Percentiles rank a stretch among this genome's conserved stretches.
Evolutionary conservation across 2,329 filamentous ascomycete genomes (phyloP).

Genomic region (Neophaeococcomyces aloes): DNA sequence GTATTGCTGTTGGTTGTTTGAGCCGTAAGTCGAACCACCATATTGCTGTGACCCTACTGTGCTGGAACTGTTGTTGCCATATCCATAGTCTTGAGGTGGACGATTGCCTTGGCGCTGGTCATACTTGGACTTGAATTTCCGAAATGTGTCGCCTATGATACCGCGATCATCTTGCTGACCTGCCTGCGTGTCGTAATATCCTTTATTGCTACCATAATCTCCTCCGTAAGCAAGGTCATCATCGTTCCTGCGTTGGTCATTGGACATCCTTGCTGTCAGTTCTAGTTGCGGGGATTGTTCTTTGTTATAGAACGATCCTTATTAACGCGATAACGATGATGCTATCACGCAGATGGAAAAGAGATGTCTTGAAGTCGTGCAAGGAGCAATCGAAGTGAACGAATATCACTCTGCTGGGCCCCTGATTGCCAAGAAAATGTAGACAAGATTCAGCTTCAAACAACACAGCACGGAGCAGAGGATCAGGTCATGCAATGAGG

Average conservation of each 20-base stretch:
- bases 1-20: constrained; percentile 2
- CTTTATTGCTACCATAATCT: constrained; percentile 31
- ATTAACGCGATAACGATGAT: too few relatives aligned
- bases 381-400: too few relatives aligned
- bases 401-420: too few relatives aligned
- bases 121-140: constrained; percentile 35
- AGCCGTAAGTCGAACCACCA: constrained; percentile 1
- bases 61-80: constrained; percentile 22
- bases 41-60: constrained; percentile 11
- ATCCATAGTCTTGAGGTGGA: constrained; percentile 23
- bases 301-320: too few relatives aligned
- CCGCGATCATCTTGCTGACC: constrained; percentile 36
- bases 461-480: too few relatives aligned
- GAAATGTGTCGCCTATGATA: constrained; percentile 43
- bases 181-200: constrained; percentile 23
- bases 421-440: too few relatives aligned
- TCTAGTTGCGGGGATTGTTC: too few relatives aligned
- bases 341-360: too few relatives aligned
- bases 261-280: constrained; percentile 11
- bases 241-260: constrained; percentile 27
- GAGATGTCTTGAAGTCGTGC: too few relatives aligned
- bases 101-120: constrained; percentile 15
- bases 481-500: too few relatives aligned
- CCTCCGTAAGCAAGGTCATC: constrained; percentile 48
- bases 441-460: too few relatives aligned